Evolutionary conservation across 1,284 basidiomycete species (phyloP).

Genomic region (Athelia psychrophila): DNA sequence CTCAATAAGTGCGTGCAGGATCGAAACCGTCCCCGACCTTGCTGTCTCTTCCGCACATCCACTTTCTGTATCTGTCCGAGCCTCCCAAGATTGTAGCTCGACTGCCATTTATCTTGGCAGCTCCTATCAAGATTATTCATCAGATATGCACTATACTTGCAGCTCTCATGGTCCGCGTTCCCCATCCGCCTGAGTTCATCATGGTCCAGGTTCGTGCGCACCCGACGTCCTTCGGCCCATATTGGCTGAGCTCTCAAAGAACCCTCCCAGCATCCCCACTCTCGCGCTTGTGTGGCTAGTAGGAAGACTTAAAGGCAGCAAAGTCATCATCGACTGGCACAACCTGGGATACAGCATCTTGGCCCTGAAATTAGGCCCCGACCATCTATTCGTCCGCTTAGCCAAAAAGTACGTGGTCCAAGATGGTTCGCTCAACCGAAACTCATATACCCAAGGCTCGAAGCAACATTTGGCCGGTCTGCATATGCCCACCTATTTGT

Average conservation of each 20-base stretch:
- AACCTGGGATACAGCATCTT: constrained; percentile 96
- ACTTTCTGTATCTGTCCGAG: constrained; percentile 64
- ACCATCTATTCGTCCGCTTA: constrained; percentile 69
- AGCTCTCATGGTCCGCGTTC: constrained; percentile 59
- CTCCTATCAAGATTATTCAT: constrained; percentile 78
- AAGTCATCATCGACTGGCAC: constrained; percentile 98
- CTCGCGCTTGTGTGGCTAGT: constrained; percentile 83
- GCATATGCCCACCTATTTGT: constrained; percentile 96
- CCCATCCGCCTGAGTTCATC: constrained; percentile 78
- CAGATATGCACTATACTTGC: constrained; percentile 67
- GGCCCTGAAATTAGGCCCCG: constrained; percentile 71
- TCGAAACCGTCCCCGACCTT: constrained; percentile 73
- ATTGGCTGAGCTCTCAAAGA: constrained; percentile 55
- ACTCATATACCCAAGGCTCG: constrained; percentile 58
- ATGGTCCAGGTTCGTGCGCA: constrained; percentile 80
- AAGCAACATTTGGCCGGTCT: constrained; percentile 69
- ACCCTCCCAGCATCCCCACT: constrained; percentile 95
- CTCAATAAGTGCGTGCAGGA: too few relatives aligned
- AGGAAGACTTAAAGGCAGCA: constrained; percentile 64
- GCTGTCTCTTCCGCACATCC: constrained; percentile 58
- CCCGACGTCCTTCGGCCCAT: too few relatives aligned
- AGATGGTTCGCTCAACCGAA: not conserved
- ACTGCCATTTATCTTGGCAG: constrained; percentile 75
- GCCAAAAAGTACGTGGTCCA: constrained; percentile 58
- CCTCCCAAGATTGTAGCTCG: constrained; percentile 53